A percentile compares a stretch with the other conserved stretches of the same genome.
Evolutionary conservation across 345 rosid species (phyloP).

Genomic region (Xanthoceras sorbifolium): DNA sequence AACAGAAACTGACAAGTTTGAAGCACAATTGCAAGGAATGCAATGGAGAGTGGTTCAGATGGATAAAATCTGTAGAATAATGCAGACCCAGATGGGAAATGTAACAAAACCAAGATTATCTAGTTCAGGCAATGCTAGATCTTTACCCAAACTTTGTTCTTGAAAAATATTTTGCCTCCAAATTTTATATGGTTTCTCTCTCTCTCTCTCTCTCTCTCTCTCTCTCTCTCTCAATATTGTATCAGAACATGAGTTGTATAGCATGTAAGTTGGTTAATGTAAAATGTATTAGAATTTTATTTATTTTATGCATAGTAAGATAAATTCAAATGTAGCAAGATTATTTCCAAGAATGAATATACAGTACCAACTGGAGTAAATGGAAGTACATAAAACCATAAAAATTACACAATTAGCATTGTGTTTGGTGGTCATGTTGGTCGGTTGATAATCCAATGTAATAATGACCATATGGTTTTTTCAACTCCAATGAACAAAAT

Average conservation of each 20-base stretch:
- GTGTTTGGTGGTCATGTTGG: neutral
- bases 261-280: conserved; percentile 5
- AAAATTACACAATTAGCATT: neutral
- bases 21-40: conserved; percentile 29
- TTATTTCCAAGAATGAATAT: too few relatives aligned
- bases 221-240: neutral
- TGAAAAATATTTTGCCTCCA: conserved; percentile 6
- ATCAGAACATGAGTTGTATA: neutral
- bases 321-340: too few relatives aligned
- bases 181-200: neutral
- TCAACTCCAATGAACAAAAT: neutral
- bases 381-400: neutral
- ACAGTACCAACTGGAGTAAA: too few relatives aligned
- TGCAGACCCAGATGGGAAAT: conserved; percentile 32
- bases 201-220: too few relatives aligned
- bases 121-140: conserved; percentile 24
- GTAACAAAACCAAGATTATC: conserved; percentile 26
- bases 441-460: neutral
- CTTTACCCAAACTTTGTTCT: conserved; percentile 45
- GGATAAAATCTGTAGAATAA: conserved; percentile 29
- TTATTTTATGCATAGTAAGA: neutral
- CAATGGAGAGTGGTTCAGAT: conserved; percentile 23
- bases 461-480: neutral
- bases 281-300: neutral
- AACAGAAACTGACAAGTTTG: conserved; percentile 23